Evolutionary conservation across 148 eudicot genomes (phyloP).

Genomic region (Cornus controversa): DNA sequence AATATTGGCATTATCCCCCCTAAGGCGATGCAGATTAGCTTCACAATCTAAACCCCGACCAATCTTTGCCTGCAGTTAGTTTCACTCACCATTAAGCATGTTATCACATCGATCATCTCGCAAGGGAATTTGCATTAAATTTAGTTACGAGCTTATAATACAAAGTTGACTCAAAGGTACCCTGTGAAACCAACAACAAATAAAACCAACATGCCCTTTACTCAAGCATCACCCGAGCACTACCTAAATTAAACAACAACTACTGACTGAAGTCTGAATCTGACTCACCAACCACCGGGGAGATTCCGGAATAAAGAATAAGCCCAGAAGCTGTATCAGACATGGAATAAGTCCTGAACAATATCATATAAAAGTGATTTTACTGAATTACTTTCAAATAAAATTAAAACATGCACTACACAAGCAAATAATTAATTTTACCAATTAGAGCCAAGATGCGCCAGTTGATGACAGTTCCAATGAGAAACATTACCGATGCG

Average conservation of each 20-base stretch:
- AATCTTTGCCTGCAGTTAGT: conserved; percentile 55
- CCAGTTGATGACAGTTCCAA: conserved; percentile 59
- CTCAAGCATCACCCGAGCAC: background rate
- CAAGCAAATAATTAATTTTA: conserved; percentile 20
- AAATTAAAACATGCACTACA: background rate
- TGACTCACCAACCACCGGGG: conserved; percentile 77
- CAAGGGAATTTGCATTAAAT: background rate
- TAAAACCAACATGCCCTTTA: background rate
- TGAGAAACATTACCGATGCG: conserved; percentile 51
- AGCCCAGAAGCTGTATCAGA: conserved; percentile 51
- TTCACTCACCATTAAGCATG: background rate
- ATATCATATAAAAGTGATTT: conserved; percentile 12
- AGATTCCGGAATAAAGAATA: conserved; percentile 75
- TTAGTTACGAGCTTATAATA: background rate
- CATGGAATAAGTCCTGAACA: conserved; percentile 61
- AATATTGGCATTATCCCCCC: conserved; percentile 49
- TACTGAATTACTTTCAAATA: background rate
- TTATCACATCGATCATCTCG: background rate
- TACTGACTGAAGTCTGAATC: conserved; percentile 5
- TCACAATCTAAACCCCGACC: conserved; percentile 52
- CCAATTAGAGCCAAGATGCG: conserved; percentile 59
- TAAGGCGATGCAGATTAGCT: conserved; percentile 46
- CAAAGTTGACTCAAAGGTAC: background rate
- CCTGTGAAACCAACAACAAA: background rate
- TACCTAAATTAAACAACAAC: background rate